A percentile compares a stretch with the other conserved stretches of the same genome.
Conservation (phyloP, 1,284 basidiomycete species). For the Leccinum subrobustum region DNA sequence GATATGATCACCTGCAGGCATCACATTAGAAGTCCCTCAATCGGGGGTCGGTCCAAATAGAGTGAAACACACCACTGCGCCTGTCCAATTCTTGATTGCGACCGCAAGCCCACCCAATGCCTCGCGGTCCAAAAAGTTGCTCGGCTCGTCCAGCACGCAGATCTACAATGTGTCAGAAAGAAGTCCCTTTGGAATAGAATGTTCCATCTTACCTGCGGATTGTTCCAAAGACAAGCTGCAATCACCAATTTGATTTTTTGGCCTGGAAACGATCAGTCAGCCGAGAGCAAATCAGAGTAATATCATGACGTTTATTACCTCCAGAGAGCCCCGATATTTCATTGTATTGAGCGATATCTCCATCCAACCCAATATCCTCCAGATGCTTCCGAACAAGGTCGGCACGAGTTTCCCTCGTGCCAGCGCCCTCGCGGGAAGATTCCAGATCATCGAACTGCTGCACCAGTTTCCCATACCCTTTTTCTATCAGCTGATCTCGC, state of each 20-base stretch:
- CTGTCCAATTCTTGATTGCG: slow-evolving; percentile 95
- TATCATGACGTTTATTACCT: slow-evolving; percentile 42
- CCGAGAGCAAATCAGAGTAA: slow-evolving; percentile 8
- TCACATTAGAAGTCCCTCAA: slow-evolving; percentile 22
- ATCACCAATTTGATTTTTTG: slow-evolving; percentile 99
- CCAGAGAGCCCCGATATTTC: slow-evolving; percentile 90
- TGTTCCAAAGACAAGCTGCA: slow-evolving; percentile 93
- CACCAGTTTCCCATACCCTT: slow-evolving; percentile 88
- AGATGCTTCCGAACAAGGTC: slow-evolving; percentile 85
- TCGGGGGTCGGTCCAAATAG: slow-evolving; percentile 17
- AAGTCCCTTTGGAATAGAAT: slow-evolving; percentile 9
- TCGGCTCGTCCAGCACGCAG: slow-evolving; percentile 89
- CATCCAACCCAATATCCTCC: slow-evolving; percentile 94
- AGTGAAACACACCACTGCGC: slow-evolving; percentile 71
- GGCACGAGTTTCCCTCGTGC: slow-evolving; percentile 79
- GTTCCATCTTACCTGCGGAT: slow-evolving; percentile 65
- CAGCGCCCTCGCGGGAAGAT: slow-evolving; percentile 91
- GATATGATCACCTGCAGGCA: slow-evolving; percentile 86
- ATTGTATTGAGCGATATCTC: slow-evolving; percentile 96
- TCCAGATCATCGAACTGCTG: slow-evolving; percentile 98
- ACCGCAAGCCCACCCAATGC: slow-evolving; percentile 92
- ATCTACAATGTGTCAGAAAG: slow-evolving; percentile 37
- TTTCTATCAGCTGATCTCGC: slow-evolving; percentile 84
- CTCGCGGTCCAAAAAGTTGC: slow-evolving; percentile 94
- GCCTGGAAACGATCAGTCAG: slow-evolving; percentile 44